These are phyloP conservation scores for Citrus sinensis DNA, from an alignment of 345 rosid genomes.

Conservation along the genomic window DVS_A1.0 CM039168.1:28402001-28402500, in stretches of 20 bases:
- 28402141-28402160: no score
- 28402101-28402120: constrained; percentile 29
- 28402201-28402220: not conserved
- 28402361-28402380: constrained; percentile 31
- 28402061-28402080: constrained; percentile 12
- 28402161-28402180: no score
- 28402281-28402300: constrained; percentile 11
- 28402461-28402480: constrained; percentile 28
- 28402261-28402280: constrained; percentile 26
- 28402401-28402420: constrained; percentile 21
- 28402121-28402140: constrained; percentile 21
- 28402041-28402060: constrained; percentile 26
- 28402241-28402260: constrained; percentile 39
- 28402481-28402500: constrained; percentile 32
- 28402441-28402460: constrained; percentile 48
- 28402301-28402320: constrained; percentile 7
- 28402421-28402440: constrained; percentile 12
- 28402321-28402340: constrained; percentile 14
- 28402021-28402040: constrained; percentile 40
- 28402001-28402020: constrained; percentile 32
- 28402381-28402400: constrained; percentile 3
- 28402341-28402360: constrained; percentile 34
- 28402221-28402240: constrained; percentile 10
- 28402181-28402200: no score
- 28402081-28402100: constrained; percentile 27